Evolutionary conservation across 805 yeast species (phyloP).

Genomic region (Monosporozyma siamensis): DNA sequence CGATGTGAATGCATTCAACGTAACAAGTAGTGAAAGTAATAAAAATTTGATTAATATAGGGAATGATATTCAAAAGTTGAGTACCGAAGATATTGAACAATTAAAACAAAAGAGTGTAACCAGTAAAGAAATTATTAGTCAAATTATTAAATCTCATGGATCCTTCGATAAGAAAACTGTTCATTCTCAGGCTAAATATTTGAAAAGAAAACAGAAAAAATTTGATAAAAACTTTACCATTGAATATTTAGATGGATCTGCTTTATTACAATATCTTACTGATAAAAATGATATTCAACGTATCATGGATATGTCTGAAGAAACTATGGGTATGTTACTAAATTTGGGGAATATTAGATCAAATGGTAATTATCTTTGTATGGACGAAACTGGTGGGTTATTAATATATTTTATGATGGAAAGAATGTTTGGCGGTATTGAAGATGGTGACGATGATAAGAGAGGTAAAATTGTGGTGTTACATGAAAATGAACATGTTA

Average conservation of each 20-base stretch:
- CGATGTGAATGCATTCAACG: conserved; percentile 17
- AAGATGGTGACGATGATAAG: conserved; percentile 11
- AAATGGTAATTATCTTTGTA: conserved; percentile 78
- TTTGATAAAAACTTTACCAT: conserved; percentile 79
- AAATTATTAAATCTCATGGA: conserved; percentile 73
- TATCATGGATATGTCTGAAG: conserved; percentile 76
- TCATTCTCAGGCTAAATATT: conserved; percentile 84
- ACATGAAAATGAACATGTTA: conserved; percentile 93
- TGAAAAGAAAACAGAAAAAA: conserved; percentile 86
- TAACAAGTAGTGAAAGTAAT: conserved; percentile 47
- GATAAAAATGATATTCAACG: conserved; percentile 65
- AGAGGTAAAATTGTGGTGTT: conserved; percentile 63
- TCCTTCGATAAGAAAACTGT: conserved; percentile 83
- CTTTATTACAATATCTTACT: conserved; percentile 59
- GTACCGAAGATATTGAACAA: conserved; percentile 73
- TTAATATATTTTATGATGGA: conserved; percentile 78
- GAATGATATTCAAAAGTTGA: conserved; percentile 58
- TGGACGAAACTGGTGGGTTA: conserved; percentile 95
- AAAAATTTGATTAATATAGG: conserved; percentile 61
- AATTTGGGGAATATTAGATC: conserved; percentile 76
- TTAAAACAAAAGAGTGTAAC: conserved; percentile 63
- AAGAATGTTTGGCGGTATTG: conserved; percentile 59
- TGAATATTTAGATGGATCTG: conserved; percentile 61
- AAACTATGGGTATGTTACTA: conserved; percentile 68
- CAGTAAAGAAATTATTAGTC: conserved; percentile 72